Conservation (phyloP, 129 eudicot genomes). For the Saussurea involucrata region DNA sequence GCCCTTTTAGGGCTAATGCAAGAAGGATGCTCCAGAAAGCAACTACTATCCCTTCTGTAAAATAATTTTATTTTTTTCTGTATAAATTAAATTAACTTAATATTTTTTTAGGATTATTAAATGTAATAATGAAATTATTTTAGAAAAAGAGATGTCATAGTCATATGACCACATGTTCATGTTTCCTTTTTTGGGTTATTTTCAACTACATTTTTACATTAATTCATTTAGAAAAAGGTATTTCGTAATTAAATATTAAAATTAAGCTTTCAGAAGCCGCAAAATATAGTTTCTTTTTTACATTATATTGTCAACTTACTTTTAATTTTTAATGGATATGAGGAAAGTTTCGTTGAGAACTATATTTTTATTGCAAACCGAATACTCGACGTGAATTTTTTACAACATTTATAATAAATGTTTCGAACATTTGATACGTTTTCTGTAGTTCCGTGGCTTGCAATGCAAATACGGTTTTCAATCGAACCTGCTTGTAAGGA, state of each 20-base stretch:
- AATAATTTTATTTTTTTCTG: slow-evolving; percentile 7
- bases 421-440: background rate
- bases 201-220: background rate
- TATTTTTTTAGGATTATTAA: background rate
- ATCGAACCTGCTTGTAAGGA: background rate
- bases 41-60: slow-evolving; percentile 29
- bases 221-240: background rate
- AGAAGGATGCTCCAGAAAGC: slow-evolving; percentile 53
- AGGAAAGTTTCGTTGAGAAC: background rate
- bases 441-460: background rate
- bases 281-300: background rate
- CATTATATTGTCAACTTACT: background rate
- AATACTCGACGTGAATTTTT: background rate
- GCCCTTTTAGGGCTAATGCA: slow-evolving; percentile 69
- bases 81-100: background rate
- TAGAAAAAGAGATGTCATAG: background rate
- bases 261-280: background rate
- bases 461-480: background rate
- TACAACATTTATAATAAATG: no score
- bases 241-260: background rate
- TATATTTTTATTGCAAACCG: background rate
- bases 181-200: background rate
- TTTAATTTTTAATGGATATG: background rate
- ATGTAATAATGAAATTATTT: background rate
- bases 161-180: background rate